Evolutionary conservation across 164 flowering plant genomes (phyloP).

Genomic region (Magnolia sinica): DNA sequence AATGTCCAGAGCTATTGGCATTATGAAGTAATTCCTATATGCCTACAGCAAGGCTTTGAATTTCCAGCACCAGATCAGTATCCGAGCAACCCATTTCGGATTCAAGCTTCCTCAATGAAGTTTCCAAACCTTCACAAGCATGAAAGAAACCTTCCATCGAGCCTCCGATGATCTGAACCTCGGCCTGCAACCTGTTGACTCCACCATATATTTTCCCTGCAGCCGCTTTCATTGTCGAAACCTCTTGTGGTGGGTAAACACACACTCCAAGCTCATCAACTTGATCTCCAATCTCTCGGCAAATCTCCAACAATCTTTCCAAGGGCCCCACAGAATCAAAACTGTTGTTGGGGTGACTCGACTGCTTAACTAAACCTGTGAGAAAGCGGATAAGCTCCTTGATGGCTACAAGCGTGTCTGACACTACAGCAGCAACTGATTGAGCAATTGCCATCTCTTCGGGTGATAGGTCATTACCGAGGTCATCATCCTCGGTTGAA

Average conservation of each 20-base stretch:
- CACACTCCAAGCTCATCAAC: slow-evolving; percentile 89
- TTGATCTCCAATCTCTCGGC: slow-evolving; percentile 58
- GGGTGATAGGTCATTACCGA: slow-evolving; percentile 69
- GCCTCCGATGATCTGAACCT: slow-evolving; percentile 34
- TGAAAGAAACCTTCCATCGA: slow-evolving; percentile 42
- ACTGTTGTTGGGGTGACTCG: slow-evolving; percentile 22
- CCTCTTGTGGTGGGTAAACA: slow-evolving; percentile 89
- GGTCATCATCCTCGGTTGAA: slow-evolving; percentile 49
- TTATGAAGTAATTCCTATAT: not conserved
- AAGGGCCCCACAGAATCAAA: slow-evolving; percentile 42
- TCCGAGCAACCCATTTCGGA: slow-evolving; percentile 29
- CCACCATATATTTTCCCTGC: slow-evolving; percentile 35
- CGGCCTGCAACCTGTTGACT: slow-evolving; percentile 31
- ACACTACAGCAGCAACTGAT: slow-evolving; percentile 41
- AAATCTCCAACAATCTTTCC: slow-evolving; percentile 57
- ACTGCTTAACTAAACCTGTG: slow-evolving; percentile 51
- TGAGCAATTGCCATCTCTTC: slow-evolving; percentile 79
- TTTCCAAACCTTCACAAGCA: slow-evolving; percentile 43
- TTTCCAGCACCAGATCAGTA: slow-evolving; percentile 27
- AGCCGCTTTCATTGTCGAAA: slow-evolving; percentile 40
- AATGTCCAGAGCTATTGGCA: not conserved
- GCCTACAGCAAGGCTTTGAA: slow-evolving; percentile 46
- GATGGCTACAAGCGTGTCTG: slow-evolving; percentile 43
- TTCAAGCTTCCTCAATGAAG: slow-evolving; percentile 39
- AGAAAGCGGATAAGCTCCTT: slow-evolving; percentile 82